These are phyloP conservation scores for Cercospora sojina DNA, from an alignment of 2,329 filamentous ascomycete species.

Conservation along the genomic window DNA sequence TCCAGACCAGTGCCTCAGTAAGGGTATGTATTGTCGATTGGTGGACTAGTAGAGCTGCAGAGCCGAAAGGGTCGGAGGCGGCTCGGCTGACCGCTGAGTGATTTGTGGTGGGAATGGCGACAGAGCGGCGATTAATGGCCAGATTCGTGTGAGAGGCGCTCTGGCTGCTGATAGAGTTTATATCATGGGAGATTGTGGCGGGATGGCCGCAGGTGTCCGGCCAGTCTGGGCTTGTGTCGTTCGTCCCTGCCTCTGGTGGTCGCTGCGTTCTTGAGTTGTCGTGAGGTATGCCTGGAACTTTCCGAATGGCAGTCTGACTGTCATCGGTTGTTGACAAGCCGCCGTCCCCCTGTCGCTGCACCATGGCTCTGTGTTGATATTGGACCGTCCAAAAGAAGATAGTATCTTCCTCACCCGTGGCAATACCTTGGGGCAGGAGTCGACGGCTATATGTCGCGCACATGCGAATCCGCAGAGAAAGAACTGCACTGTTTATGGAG, in stretches of 20 bases:
- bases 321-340: background rate
- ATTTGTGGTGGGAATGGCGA: background rate
- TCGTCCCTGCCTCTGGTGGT: background rate
- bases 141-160: background rate
- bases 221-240: background rate
- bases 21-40: background rate
- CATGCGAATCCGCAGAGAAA: background rate
- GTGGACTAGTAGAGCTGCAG: background rate
- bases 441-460: background rate
- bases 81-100: background rate
- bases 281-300: background rate
- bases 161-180: background rate
- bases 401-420: background rate
- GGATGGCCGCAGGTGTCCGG: background rate
- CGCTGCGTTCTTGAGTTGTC: background rate
- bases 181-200: background rate
- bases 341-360: background rate
- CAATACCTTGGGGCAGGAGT: background rate
- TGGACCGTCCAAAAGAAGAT: background rate
- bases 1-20: background rate
- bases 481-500: background rate
- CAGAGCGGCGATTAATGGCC: background rate
- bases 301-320: background rate
- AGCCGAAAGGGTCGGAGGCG: constrained; percentile 1
- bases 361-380: background rate